Base-by-base conservation (phyloP, 2,329 filamentous ascomycete species). In the Neoarthrinium moseri region DNA sequence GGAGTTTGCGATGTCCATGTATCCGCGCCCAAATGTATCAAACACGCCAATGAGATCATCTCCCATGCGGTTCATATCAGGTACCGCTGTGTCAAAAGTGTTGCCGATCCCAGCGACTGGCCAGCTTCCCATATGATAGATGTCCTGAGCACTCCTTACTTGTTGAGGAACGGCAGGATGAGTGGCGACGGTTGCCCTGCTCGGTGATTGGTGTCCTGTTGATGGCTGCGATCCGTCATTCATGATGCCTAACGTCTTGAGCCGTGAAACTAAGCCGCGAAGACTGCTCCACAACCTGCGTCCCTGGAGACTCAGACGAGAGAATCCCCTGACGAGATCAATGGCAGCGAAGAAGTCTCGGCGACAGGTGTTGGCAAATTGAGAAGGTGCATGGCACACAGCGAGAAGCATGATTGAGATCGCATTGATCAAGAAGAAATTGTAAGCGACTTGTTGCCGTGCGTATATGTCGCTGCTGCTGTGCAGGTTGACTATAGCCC, bases 61-160 rank as follows among this genome's bases (percentile, higher is more conserved):
- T 32, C 41, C 41, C 33, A 44, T 44, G 12, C 22, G 20, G 22
- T 36, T 35, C 22, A 35, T 44, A 24, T 44, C 41, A 11, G 41
- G 41, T 21, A 24, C 21, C 6, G 30, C 15, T 15, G 30, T 22
- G 11, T 37, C 11, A n/a, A 44, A 37, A 6, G 35, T 22, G 11
- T 13, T 17, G 10, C 26, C 15, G 22, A n/a, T 15, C 8, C 17
- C 13, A 7, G 10, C 10, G 20, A 10, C 11, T 10, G 4, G 24
- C n/a, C 18, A n/a, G 23, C 20, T 15, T 10, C 36, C 22, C 5
- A 15, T n/a, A 20, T 7, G 23, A 4, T 7, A 17, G 7, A 15
- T 11, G 10, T 15, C 13, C 7, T 7, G 11, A 8, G 21, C 20
- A 22, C 7, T 33, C 30, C 8, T 33, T 13, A 17, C 13, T 13